phyloP scores from a whole-genome alignment of 2,329 filamentous ascomycete species.

The Xylariaceae sp. region DNA sequence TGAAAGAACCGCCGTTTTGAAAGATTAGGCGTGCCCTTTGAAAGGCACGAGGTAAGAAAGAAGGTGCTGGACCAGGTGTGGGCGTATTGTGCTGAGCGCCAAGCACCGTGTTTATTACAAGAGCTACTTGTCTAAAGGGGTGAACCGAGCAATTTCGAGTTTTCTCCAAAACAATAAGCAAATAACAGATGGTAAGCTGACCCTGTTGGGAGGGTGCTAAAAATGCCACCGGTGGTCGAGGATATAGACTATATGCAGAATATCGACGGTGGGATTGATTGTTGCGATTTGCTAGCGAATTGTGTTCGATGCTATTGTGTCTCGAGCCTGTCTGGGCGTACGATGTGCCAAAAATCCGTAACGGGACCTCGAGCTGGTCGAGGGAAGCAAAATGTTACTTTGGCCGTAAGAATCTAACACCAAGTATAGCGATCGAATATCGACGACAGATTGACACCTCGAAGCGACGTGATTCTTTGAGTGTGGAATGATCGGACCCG shows the following conservation, averaged over 20 bases:
- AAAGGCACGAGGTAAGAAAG: slow-evolving; percentile 37
- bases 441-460: slow-evolving; percentile 1
- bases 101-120: slow-evolving; percentile 32
- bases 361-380: slow-evolving; percentile 24
- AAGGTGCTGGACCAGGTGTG: slow-evolving; percentile 26
- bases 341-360: slow-evolving; percentile 14
- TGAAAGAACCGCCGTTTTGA: slow-evolving; percentile 81
- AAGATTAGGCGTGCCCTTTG: slow-evolving; percentile 55
- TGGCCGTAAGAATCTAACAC: slow-evolving; percentile 4
- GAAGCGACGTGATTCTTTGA: slow-evolving; percentile 23
- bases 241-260: slow-evolving; percentile 29
- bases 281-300: slow-evolving; percentile 15
- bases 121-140: slow-evolving; percentile 26
- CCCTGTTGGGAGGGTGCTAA: slow-evolving; percentile 21
- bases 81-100: slow-evolving; percentile 24
- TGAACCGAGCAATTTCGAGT: slow-evolving; percentile 24
- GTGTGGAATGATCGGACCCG: slow-evolving; percentile 20
- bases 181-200: slow-evolving; percentile 27
- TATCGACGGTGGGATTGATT: slow-evolving; percentile 13
- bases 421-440: slow-evolving; percentile 8
- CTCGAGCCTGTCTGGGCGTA: slow-evolving; percentile 11
- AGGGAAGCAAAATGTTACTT: slow-evolving; percentile 14
- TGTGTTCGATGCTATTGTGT: slow-evolving; percentile 15
- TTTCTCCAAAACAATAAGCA: slow-evolving; percentile 26
- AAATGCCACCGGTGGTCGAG: slow-evolving; percentile 23